Evolutionary conservation across 495 filamentous ascomycete genomes (phyloP), one percentile per base, ranked within the genome.

Genomic region (Echria macrotheca): DNA sequence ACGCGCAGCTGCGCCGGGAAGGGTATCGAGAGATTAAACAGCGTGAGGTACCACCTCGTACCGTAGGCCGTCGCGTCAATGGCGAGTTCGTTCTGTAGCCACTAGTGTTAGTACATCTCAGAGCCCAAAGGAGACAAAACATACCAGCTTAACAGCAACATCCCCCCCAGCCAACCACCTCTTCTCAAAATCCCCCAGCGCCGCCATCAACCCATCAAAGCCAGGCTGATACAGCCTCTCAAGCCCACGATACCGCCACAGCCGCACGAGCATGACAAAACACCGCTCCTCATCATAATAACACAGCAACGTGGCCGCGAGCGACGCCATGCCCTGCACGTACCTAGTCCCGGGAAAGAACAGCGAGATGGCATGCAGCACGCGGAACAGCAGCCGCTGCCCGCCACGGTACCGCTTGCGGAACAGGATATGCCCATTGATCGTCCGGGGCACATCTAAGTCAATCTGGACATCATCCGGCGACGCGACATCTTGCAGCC

Each of bases 381-480:
- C 89, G 17, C 93, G 80, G 68, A 99, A 99, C 5, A 99, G 75
- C 18, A 97, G 73, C 38, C 93, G 80, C 65, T 99, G 93, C 0
- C 91, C 91, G 47, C 84, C 85, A 9, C 90, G 83, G 71, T 99
- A 99, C 24, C 94, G 76, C 46, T 82, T 78, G 18, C 93, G 82
- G 61, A 99, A 99, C 94, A 99, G 96, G 59, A 99, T 91, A 66
- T 99, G 93, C 53, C 86, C 84, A 59, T 81, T 91, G 61, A 99
- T 95, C 6, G 93, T 99, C 39, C 93, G 81, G 0, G 93, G 93
- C 32, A 99, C 91, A 60, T 99, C 93, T 21, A 96, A 81, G 65
- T 99, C 93, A 54, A 99, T 99, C 61, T 99, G 93, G 6, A 91
- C 84, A 61, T 99, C 93, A 60, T 99, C 93, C 0, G 89, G 82